phyloP scores from a whole-genome alignment of 202 grass and related monocot genomes.

The Setaria viridis region DNA sequence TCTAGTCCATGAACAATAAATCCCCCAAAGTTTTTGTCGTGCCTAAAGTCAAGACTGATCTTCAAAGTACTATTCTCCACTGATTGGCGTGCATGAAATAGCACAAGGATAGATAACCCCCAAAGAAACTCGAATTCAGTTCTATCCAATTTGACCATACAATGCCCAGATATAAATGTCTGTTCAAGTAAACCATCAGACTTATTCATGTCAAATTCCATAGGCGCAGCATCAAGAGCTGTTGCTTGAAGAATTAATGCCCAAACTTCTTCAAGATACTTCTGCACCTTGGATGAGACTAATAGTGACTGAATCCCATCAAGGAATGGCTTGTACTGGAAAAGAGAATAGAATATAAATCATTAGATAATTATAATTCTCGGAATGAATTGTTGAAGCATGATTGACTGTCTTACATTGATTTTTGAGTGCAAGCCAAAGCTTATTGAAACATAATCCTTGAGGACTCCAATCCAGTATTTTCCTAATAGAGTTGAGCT shows the following conservation, averaged over 20 bases:
- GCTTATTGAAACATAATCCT: conserved; percentile 82
- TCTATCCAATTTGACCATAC: conserved; percentile 78
- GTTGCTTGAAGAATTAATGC: conserved; percentile 84
- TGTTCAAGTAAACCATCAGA: conserved; percentile 49
- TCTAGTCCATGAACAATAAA: conserved; percentile 54
- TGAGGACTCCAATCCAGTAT: conserved; percentile 86
- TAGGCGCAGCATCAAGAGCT: conserved; percentile 74
- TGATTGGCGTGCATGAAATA: conserved; percentile 66
- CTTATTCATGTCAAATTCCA: conserved; percentile 57
- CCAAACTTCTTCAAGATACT: conserved; percentile 89
- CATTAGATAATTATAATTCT: conserved; percentile 31
- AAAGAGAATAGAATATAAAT: conserved; percentile 44
- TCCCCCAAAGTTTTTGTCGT: conserved; percentile 43
- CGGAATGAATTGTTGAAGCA: conserved; percentile 19
- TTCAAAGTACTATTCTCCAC: conserved; percentile 50
- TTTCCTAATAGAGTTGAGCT: conserved; percentile 77
- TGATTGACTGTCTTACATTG: conserved; percentile 64
- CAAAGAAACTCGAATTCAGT: conserved; percentile 86
- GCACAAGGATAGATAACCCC: conserved; percentile 75
- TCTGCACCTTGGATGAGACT: conserved; percentile 87
- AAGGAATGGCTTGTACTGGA: conserved; percentile 94
- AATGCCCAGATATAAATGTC: conserved; percentile 76
- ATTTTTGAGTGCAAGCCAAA: conserved; percentile 81
- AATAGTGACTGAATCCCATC: conserved; percentile 91
- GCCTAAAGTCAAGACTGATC: conserved; percentile 47